Evolutionary conservation across 495 filamentous ascomycete species (phyloP).

Genomic region (Pseudoneurospora amorphoporcata): DNA sequence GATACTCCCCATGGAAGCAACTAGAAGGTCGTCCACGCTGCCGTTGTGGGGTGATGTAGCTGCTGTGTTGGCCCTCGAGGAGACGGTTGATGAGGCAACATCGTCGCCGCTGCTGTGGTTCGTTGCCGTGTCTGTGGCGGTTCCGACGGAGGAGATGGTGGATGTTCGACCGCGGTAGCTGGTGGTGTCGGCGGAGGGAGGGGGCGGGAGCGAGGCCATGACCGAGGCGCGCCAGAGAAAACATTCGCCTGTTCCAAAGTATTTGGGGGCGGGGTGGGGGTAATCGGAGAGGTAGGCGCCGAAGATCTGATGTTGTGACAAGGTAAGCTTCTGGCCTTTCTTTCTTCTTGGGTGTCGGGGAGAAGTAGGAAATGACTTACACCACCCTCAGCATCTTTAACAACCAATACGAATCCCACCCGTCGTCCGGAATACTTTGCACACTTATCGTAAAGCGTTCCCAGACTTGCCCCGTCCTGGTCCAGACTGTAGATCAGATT

Average conservation of each 20-base stretch:
- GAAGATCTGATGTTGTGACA: slow-evolving; percentile 49
- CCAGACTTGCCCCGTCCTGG: slow-evolving; percentile 77
- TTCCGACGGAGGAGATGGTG: slow-evolving; percentile 37
- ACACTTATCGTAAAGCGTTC: slow-evolving; percentile 76
- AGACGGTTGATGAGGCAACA: not conserved
- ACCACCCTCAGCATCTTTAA: slow-evolving; percentile 63
- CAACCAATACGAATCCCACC: slow-evolving; percentile 78
- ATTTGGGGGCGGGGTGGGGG: slow-evolving; percentile 68
- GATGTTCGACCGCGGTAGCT: slow-evolving; percentile 56
- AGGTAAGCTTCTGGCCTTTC: not conserved
- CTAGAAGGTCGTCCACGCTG: not conserved
- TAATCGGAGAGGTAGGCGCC: slow-evolving; percentile 89
- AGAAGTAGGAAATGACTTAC: slow-evolving; percentile 37
- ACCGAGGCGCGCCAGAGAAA: slow-evolving; percentile 86
- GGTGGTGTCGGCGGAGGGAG: slow-evolving; percentile 64
- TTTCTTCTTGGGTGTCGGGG: not conserved
- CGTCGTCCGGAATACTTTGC: slow-evolving; percentile 49
- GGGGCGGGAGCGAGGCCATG: slow-evolving; percentile 55
- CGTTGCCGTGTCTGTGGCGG: not conserved
- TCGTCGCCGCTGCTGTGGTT: not conserved
- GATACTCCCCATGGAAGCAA: slow-evolving; percentile 1
- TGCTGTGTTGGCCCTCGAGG: slow-evolving; percentile 1
- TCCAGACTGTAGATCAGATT: slow-evolving; percentile 81
- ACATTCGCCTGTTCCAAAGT: slow-evolving; percentile 93
- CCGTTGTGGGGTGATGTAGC: not conserved